Evolutionary conservation across 805 yeast species (phyloP).

Genomic region (Lachancea fermentati): DNA sequence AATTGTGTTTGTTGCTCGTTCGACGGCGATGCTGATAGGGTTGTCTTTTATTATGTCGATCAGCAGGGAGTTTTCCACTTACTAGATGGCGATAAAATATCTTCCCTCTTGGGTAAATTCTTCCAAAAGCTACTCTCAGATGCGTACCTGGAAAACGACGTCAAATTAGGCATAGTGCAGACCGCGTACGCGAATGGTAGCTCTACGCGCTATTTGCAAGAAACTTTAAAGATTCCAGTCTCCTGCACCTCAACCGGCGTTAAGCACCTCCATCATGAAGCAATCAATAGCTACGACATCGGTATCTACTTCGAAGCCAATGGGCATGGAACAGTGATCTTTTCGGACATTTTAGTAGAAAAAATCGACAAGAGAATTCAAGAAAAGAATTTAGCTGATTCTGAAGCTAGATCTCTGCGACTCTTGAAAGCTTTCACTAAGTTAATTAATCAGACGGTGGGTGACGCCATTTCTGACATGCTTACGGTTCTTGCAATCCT

Average conservation of each 20-base stretch:
- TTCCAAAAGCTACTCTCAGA: slow-evolving; percentile 49
- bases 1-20: slow-evolving; percentile 67
- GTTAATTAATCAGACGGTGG: slow-evolving; percentile 94
- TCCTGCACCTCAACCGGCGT: slow-evolving; percentile 93
- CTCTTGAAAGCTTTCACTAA: slow-evolving; percentile 57
- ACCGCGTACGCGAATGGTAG: slow-evolving; percentile 98
- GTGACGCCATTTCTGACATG: slow-evolving; percentile 94
- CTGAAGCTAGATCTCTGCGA: slow-evolving; percentile 43
- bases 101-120: slow-evolving; percentile 73
- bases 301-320: slow-evolving; percentile 98
- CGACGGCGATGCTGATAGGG: slow-evolving; percentile 97
- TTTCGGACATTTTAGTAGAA: slow-evolving; percentile 48
- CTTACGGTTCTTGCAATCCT: slow-evolving; percentile 67
- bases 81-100: slow-evolving; percentile 90
- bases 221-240: slow-evolving; percentile 66
- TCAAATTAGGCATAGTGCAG: slow-evolving; percentile 79
- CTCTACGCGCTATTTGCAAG: slow-evolving; percentile 65
- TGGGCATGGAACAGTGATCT: slow-evolving; percentile 97
- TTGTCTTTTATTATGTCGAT: slow-evolving; percentile 67
- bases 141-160: slow-evolving; percentile 34
- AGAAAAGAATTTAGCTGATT: slow-evolving; percentile 25
- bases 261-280: slow-evolving; percentile 86
- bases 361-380: slow-evolving; percentile 36
- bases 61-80: slow-evolving; percentile 39
- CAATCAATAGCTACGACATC: slow-evolving; percentile 75